Evolutionary conservation across 345 rosid genomes (phyloP).

Genomic region (Populus ilicifolia): DNA sequence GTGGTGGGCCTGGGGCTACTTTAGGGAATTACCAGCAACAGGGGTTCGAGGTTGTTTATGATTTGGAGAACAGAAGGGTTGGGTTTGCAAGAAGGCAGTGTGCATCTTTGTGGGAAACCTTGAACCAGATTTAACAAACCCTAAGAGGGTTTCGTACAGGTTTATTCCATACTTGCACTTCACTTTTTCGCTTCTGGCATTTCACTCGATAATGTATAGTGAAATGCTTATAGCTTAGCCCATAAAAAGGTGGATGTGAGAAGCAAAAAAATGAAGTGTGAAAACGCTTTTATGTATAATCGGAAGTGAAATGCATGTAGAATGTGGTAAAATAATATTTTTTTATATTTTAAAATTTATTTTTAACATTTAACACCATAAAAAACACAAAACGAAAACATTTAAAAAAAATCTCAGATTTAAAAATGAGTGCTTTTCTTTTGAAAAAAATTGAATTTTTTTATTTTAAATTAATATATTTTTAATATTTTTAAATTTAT

Average conservation of each 20-base stretch:
- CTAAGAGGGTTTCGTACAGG: neutral
- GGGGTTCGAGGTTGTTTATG: conserved; percentile 92
- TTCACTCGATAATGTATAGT: conserved; percentile 1
- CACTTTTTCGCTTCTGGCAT: conserved; percentile 17
- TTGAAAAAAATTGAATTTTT: too few species aligned
- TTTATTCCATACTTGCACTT: conserved; percentile 14
- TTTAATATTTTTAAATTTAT: too few species aligned
- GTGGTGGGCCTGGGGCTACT: conserved; percentile 75
- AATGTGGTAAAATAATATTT: too few species aligned
- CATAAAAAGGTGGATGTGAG: neutral
- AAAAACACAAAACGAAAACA: too few species aligned
- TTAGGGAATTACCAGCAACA: conserved; percentile 92
- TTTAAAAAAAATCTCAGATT: too few species aligned
- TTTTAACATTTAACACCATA: too few species aligned
- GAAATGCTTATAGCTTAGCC: conserved; percentile 9
- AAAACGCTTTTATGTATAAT: neutral
- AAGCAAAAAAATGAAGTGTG: conserved; percentile 31
- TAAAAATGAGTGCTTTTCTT: too few species aligned
- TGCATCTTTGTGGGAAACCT: conserved; percentile 73
- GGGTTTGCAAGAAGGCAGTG: conserved; percentile 87
- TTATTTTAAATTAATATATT: too few species aligned
- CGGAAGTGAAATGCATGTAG: neutral
- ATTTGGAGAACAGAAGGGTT: conserved; percentile 61
- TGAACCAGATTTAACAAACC: conserved; percentile 39
- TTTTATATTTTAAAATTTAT: too few species aligned